Base-by-base conservation (phyloP, 2,329 filamentous ascomycete species). In the Claviceps sp. region DNA sequence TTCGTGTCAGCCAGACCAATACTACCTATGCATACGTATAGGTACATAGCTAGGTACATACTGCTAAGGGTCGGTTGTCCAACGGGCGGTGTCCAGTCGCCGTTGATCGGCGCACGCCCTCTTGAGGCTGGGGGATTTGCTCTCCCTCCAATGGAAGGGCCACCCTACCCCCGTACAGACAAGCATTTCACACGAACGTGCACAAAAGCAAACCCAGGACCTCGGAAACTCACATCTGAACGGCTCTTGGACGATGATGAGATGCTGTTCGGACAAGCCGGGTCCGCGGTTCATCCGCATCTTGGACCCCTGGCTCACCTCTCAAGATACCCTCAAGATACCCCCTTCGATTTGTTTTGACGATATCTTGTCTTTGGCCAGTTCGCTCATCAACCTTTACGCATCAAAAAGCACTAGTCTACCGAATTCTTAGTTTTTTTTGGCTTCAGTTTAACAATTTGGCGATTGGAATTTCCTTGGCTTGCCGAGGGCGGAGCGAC, bases 141-240 rank as follows among this genome's bases (percentile, higher is more conserved):
- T 22, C 14, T 40, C 7, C 40, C 14, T 40, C 7, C 40, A 26
- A 34, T 26, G 14, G 42, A 11, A 50, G n/a, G 17, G 26, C 34
- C 37, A 34, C 36, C 16, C 13, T 14, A 42, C 42, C 49, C 49
- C 43, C 46, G 42, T 29, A 45, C 26, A 7, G 26, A 49, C 26
- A 7, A 23, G 48, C 40, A 14, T 46, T 20, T 11, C 13, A 16
- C 37, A 34, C 39, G 26, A 36, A 36, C 47, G 39, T 40, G 39
- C 47, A 37, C 47, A 49, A 40, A 43, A 44, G 47, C 23, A 49
- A 22, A 36, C 14, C 49, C 53, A 55, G 53, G 49, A 56, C 50
- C 47, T 47, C 49, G 52, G 43, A 45, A 29, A 14, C 13, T 40
- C 7, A 37, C 53, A 56, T 55, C 53, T 56, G 47, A 57, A 53